Percentiles rank a stretch among this genome's conserved stretches.
phyloP scores from a whole-genome alignment of 768 basidiomycete genomes.

The Holtermannia corniformis region DNA sequence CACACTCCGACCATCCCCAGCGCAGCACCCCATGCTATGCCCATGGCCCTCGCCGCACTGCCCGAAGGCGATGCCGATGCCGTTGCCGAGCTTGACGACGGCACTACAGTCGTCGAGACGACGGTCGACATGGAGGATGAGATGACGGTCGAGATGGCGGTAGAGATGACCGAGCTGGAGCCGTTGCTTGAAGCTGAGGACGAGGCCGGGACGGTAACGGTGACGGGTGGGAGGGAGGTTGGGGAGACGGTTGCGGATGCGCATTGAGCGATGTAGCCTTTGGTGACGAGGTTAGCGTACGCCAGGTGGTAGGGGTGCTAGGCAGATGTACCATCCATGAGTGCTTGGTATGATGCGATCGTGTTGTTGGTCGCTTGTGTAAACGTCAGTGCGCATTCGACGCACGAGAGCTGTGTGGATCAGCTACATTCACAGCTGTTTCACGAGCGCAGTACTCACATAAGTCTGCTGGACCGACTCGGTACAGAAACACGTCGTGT shows the following conservation, averaged over 20 bases:
- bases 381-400: background rate
- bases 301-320: background rate
- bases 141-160: background rate
- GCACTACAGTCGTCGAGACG: background rate
- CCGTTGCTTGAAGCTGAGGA: background rate
- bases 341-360: background rate
- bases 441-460: background rate
- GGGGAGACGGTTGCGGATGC: background rate
- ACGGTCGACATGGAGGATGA: background rate
- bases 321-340: background rate
- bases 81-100: background rate
- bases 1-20: background rate
- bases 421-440: background rate
- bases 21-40: background rate
- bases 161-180: background rate
- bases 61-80: background rate
- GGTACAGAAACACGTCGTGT: background rate
- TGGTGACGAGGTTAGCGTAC: background rate
- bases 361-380: background rate
- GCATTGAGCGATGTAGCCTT: background rate
- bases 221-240: background rate
- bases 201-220: background rate
- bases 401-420: background rate
- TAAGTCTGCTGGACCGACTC: background rate
- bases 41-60: background rate